A percentile compares a stretch with the other conserved stretches of the same genome.
phyloP scores from a whole-genome alignment of 2,329 filamentous ascomycete species.

The Venturia oleaginea region DNA sequence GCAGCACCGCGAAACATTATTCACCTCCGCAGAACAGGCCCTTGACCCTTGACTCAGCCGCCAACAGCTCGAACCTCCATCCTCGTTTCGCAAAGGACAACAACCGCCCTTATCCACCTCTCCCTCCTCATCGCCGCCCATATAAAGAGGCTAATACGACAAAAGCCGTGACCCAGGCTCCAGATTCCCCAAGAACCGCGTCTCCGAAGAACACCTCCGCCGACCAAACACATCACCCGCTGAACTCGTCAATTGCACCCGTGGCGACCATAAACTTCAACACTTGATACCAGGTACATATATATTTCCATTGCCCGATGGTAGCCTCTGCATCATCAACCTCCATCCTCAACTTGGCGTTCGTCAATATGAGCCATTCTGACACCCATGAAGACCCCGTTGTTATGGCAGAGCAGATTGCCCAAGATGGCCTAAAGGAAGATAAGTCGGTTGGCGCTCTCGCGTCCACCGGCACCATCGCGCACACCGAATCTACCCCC shows the following conservation, averaged over 20 bases:
- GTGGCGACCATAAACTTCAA: slow-evolving; percentile 11
- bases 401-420: slow-evolving; percentile 66
- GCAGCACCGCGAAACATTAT: neutral
- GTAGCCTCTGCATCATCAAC: neutral
- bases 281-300: slow-evolving; percentile 10
- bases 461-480: slow-evolving; percentile 20
- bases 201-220: neutral
- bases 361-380: slow-evolving; percentile 13
- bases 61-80: neutral
- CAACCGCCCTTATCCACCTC: neutral
- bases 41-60: neutral
- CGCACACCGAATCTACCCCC: slow-evolving; percentile 6
- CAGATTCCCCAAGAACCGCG: neutral
- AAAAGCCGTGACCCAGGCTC: neutral
- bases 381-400: slow-evolving; percentile 39
- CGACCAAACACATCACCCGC: slow-evolving; percentile 1
- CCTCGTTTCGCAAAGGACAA: slow-evolving; percentile 3
- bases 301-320: neutral
- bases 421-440: slow-evolving; percentile 64
- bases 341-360: slow-evolving; percentile 19
- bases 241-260: neutral
- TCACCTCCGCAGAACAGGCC: neutral
- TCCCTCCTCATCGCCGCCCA: slow-evolving; percentile 1
- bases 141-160: slow-evolving; percentile 3
- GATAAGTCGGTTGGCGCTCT: slow-evolving; percentile 55